A percentile compares a stretch with the other conserved stretches of the same genome.
These are phyloP conservation scores for Hypoxylon sp. DNA, from an alignment of 2,329 filamentous ascomycete genomes.

Conservation along the genomic window DNA sequence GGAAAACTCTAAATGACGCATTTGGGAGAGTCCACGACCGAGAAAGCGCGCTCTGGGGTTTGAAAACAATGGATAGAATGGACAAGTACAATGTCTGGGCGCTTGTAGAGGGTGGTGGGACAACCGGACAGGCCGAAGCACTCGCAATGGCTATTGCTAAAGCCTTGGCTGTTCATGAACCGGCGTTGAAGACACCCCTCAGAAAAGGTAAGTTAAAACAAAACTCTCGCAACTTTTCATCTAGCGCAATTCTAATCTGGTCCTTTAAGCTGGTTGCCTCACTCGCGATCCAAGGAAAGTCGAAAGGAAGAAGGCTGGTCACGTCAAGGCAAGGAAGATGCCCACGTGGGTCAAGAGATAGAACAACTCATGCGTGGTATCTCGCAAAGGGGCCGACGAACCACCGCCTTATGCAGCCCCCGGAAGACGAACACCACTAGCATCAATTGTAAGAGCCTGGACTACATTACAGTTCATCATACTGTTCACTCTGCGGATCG, in stretches of 20 bases:
- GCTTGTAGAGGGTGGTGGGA: slow-evolving; percentile 85
- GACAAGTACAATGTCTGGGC: slow-evolving; percentile 99
- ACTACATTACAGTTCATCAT: slow-evolving; percentile 21
- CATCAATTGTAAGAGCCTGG: slow-evolving; percentile 24
- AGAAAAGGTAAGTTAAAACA: slow-evolving; percentile 80
- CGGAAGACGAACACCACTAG: slow-evolving; percentile 29
- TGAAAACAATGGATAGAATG: slow-evolving; percentile 84
- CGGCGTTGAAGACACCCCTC: slow-evolving; percentile 87
- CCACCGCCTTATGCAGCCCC: slow-evolving; percentile 22
- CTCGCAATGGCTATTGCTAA: slow-evolving; percentile 91
- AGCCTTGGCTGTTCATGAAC: slow-evolving; percentile 91
- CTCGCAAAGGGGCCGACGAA: slow-evolving; percentile 17
- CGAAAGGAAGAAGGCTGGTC: slow-evolving; percentile 98
- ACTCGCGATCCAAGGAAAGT: slow-evolving; percentile 92
- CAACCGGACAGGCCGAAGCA: slow-evolving; percentile 95
- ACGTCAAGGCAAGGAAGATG: slow-evolving; percentile 97
- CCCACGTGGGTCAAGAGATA: slow-evolving; percentile 95
- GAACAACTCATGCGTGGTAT: slow-evolving; percentile 24
- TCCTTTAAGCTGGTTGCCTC: slow-evolving; percentile 83
- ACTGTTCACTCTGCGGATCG: slow-evolving; percentile 32
- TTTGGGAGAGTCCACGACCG: slow-evolving; percentile 94
- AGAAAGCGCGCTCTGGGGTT: slow-evolving; percentile 92
- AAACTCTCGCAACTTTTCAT: slow-evolving; percentile 19
- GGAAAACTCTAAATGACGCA: slow-evolving; percentile 82
- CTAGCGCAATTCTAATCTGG: slow-evolving; percentile 52